Base-by-base conservation (phyloP, 768 basidiomycete species). In the Krasilnikovozyma curviuscula region DNA sequence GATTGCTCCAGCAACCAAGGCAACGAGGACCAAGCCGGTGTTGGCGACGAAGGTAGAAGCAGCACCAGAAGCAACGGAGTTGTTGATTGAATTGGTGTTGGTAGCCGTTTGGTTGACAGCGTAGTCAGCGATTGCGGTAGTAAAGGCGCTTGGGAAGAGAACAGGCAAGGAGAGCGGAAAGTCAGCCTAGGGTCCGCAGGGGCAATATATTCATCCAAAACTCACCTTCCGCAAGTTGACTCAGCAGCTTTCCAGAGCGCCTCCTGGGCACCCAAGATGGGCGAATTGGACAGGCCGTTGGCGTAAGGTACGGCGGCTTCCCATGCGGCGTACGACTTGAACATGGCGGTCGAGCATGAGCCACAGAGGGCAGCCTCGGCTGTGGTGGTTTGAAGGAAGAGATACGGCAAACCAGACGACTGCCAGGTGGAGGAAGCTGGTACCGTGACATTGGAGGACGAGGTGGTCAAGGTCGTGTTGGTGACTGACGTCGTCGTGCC, bases 261-360 rank as follows among this genome's bases (percentile, higher is more conserved):
- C 14, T 64, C 32, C 66, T 95, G 86, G 40, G 72, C 73, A 27
- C 67, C 59, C 38, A 97, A 68, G 46, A 95, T 68, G 13, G 69
- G 61, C 58, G 78, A 81, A 57, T 71, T 69, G 49, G 53, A 44
- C 24, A 93, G 59, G 42, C 91, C 86, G 25, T 79, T 74, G 7
- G 72, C 81, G 63, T 85, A 95, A 1, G 80, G 79, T 37, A 69
- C 66, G 48, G 63, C 62, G 34, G 75, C 72, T 67, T 88, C 82
- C 64, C 74, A 89, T 48, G 68, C 64, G 64, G 83, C 77, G 72
- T 83, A 98, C 8, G 76, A 55, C 2, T 75, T 73, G 55, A 97
- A 61, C 60, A 88, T 68, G 54, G 72, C 72, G 61, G 80, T 75
- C 12, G 83, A 77, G 76, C 91, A 97, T 13, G 77, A 56, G 2